These are phyloP conservation scores for Osmozyma mogii DNA, from an alignment of 805 yeast genomes.

Conservation along the genomic window DNA sequence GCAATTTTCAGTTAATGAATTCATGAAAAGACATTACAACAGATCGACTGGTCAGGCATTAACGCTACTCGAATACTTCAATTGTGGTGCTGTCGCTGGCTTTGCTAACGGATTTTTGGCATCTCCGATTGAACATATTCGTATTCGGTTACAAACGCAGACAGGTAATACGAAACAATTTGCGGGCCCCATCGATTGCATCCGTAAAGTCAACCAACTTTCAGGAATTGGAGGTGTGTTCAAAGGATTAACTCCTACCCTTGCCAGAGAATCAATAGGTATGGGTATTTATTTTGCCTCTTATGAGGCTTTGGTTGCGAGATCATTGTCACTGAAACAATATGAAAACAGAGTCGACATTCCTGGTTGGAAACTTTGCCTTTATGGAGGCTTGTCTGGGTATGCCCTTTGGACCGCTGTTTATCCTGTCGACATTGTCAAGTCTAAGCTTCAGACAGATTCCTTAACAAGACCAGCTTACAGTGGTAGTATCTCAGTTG, in stretches of 20 bases:
- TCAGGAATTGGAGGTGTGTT: slow-evolving; percentile 59
- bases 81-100: slow-evolving; percentile 89
- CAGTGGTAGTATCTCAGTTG: slow-evolving; percentile 52
- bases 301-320: slow-evolving; percentile 78
- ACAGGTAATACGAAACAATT: slow-evolving; percentile 45
- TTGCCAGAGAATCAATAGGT: slow-evolving; percentile 80
- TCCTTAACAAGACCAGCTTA: slow-evolving; percentile 51
- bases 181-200: slow-evolving; percentile 69
- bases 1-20: slow-evolving; percentile 92
- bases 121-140: slow-evolving; percentile 89
- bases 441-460: slow-evolving; percentile 76
- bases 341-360: slow-evolving; percentile 56
- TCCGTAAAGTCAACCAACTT: slow-evolving; percentile 44
- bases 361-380: slow-evolving; percentile 81
- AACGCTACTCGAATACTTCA: slow-evolving; percentile 59
- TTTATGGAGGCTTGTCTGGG: slow-evolving; percentile 88
- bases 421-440: slow-evolving; percentile 88
- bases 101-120: slow-evolving; percentile 83
- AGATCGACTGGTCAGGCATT: slow-evolving; percentile 41
- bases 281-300: slow-evolving; percentile 84
- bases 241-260: slow-evolving; percentile 78
- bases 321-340: slow-evolving; percentile 41
- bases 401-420: slow-evolving; percentile 77
- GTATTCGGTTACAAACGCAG: slow-evolving; percentile 91
- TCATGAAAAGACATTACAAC: slow-evolving; percentile 73